Evolutionary conservation across 495 filamentous ascomycete genomes (phyloP).

Genomic region (Penicillium pulvis): DNA sequence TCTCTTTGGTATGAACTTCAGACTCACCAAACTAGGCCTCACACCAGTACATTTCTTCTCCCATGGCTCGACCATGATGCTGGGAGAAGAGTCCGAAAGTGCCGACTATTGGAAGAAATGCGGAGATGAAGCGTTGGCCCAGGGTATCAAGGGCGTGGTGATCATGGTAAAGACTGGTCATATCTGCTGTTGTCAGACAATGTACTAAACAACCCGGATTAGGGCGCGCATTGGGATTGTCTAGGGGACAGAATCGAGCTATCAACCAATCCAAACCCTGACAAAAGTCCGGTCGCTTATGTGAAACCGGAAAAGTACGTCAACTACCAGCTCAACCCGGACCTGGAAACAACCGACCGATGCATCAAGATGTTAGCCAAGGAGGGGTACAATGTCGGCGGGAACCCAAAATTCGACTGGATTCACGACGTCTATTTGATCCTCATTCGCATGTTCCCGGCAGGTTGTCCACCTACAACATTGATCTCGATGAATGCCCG

Average conservation of each 20-base stretch:
- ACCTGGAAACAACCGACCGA: constrained; percentile 47
- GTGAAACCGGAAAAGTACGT: constrained; percentile 61
- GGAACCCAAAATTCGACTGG: constrained; percentile 58
- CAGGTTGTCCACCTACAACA: constrained; percentile 57
- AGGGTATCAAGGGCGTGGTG: constrained; percentile 58
- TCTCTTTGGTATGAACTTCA: background rate
- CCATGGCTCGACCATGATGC: constrained; percentile 69
- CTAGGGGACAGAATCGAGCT: constrained; percentile 52
- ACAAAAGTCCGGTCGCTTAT: constrained; percentile 59
- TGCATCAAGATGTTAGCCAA: constrained; percentile 46
- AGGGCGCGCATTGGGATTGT: constrained; percentile 65
- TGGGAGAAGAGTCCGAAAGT: constrained; percentile 59
- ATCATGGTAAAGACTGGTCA: constrained; percentile 54
- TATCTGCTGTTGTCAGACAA: background rate
- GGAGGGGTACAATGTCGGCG: constrained; percentile 51
- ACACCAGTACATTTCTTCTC: constrained; percentile 68
- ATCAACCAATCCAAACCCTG: constrained; percentile 55
- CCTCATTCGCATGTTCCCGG: constrained; percentile 64
- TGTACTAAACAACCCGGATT: background rate
- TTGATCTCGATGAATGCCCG: constrained; percentile 59
- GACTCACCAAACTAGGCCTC: background rate
- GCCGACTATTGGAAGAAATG: constrained; percentile 64
- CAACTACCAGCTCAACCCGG: constrained; percentile 56
- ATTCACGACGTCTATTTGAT: constrained; percentile 67
- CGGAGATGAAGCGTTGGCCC: constrained; percentile 58